Evolutionary conservation across 2,329 filamentous ascomycete species (phyloP).

Genomic region (Thelonectria rubi): DNA sequence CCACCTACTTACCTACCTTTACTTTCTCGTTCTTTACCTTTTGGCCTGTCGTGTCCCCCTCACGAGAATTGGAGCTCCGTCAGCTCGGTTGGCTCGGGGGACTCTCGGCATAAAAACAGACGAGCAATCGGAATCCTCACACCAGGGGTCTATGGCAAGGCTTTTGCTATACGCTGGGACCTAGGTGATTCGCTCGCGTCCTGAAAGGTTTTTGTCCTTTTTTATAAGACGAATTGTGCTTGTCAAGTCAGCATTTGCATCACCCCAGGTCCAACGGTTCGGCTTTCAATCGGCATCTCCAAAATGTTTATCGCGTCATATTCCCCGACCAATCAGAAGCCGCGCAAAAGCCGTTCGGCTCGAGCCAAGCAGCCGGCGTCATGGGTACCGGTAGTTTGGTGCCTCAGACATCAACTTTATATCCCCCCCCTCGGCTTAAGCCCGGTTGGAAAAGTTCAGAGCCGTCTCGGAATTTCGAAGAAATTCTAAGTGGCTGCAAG

Average conservation of each 20-base stretch:
- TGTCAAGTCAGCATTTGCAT: neutral
- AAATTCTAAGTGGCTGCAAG: conserved; percentile 38
- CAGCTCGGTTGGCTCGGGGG: conserved; percentile 37
- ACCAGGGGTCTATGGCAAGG: neutral
- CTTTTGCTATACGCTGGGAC: neutral
- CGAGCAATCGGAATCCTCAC: neutral
- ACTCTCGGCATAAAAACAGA: conserved; percentile 40
- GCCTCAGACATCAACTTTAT: conserved; percentile 39
- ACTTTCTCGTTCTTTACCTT: neutral
- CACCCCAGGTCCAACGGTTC: neutral
- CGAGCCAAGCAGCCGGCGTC: conserved; percentile 28
- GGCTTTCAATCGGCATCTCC: conserved; percentile 31
- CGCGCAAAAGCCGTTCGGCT: conserved; percentile 18
- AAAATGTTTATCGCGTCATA: conserved; percentile 19
- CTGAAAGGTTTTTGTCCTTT: neutral
- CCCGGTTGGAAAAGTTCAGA: conserved; percentile 44
- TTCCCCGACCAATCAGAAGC: conserved; percentile 29
- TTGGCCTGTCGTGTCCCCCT: neutral
- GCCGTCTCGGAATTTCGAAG: conserved; percentile 42
- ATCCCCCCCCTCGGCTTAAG: conserved; percentile 34
- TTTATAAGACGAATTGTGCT: neutral
- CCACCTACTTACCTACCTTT: neutral
- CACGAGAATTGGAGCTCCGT: neutral
- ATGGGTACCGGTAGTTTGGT: conserved; percentile 43
- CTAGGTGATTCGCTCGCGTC: neutral